Evolutionary conservation across 495 filamentous ascomycete genomes (phyloP).

Genomic region (Trichoderma gamsii): DNA sequence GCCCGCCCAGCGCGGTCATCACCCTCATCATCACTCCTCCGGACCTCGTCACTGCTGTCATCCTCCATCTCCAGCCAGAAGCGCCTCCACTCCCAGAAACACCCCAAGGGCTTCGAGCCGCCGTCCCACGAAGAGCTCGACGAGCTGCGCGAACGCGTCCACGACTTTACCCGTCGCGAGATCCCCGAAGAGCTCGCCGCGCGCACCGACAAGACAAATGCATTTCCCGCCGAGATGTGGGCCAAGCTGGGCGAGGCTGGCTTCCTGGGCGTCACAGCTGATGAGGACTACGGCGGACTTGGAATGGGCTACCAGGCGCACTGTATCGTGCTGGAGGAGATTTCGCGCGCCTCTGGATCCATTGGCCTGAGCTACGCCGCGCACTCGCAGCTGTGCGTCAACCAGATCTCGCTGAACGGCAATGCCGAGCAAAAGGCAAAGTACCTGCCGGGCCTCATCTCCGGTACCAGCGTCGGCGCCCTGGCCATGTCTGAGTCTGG

Average conservation of each 20-base stretch:
- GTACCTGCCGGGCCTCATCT: slow-evolving; percentile 75
- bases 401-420: slow-evolving; percentile 93
- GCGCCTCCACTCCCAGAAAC: slow-evolving; percentile 61
- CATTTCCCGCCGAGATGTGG: slow-evolving; percentile 90
- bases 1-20: slow-evolving; percentile 25
- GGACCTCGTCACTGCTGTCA: slow-evolving; percentile 17
- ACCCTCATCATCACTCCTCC: slow-evolving; percentile 16
- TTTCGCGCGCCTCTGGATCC: slow-evolving; percentile 60
- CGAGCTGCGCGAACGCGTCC: slow-evolving; percentile 83
- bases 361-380: slow-evolving; percentile 91
- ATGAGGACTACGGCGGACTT: slow-evolving; percentile 87
- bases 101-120: slow-evolving; percentile 74
- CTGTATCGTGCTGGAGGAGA: slow-evolving; percentile 92
- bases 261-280: slow-evolving; percentile 87
- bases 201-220: slow-evolving; percentile 74
- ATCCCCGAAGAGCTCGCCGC: slow-evolving; percentile 80
- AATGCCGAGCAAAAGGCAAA: slow-evolving; percentile 66
- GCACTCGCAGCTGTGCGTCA: slow-evolving; percentile 94
- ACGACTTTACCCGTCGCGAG: slow-evolving; percentile 83
- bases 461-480: slow-evolving; percentile 77
- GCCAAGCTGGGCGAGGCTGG: slow-evolving; percentile 85
- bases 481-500: slow-evolving; percentile 94
- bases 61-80: slow-evolving; percentile 21
- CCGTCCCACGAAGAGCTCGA: slow-evolving; percentile 69
- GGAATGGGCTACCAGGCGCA: slow-evolving; percentile 96